Base-by-base conservation (phyloP, 163 green algal genomes). In the Botryococcus braunii region DNA sequence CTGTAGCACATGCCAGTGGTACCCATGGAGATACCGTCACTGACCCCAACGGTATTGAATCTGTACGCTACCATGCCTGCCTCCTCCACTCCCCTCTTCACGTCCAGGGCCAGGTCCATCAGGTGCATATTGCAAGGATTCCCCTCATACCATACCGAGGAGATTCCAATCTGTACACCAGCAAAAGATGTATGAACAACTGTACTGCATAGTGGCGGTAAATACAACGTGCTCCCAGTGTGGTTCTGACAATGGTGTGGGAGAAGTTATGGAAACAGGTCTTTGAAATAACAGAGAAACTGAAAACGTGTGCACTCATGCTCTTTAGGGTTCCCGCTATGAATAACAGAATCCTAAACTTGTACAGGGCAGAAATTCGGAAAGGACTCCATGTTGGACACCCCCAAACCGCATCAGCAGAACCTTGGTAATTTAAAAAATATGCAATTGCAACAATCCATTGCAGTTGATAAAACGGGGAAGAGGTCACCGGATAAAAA, bases 91-190 rank as follows among this genome's bases (percentile, higher is more conserved):
- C 94, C 94, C 31, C 75, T 74, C 81, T 97, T 97, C 25, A 99
- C 92, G 56, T 95, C 85, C 3, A 77, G 77, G 3, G 91, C 89
- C 50, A 99, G 81, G 74, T 95, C 84, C 74, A 97, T 87, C 52
- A 99, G 83, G 83, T 99, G 94, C 92, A 97, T 99, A 86, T 99
- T 99, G 91, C 94, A 99, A 35, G 94, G 87, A 80, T 99, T 99
- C 73, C 94, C 94, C 80, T 99, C 94, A 68, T 96, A 99, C 93
- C 93, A 99, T 49, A 98, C 87, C 25, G 84, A 95, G 4, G 88
- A 90, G 62, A 99, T 96, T 57, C 93, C 93, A 23, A 99, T 82
- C 87, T 95, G 78, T 46, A 63, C 6, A 65, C 43, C n/a, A 47
- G n/a, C n/a, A n/a, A n/a, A n/a, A n/a, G n/a, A n/a, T n/a, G n/a